These are phyloP conservation scores for Tulasnella sp. DNA, from an alignment of 768 basidiomycete species.

Conservation along the genomic window DNA sequence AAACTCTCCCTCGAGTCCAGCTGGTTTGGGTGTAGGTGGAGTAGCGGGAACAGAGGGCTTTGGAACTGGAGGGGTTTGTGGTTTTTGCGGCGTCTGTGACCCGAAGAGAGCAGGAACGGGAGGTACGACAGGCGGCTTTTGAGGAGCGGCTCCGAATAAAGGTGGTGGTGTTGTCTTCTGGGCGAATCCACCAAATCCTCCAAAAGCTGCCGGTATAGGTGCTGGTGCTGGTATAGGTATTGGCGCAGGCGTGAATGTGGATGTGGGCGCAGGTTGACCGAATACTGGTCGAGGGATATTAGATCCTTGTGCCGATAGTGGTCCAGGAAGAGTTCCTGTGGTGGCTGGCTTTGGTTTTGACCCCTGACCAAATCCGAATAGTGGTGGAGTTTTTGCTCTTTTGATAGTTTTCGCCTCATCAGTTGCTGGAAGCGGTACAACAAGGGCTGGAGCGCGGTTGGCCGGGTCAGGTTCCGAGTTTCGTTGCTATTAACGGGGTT, in stretches of 20 bases:
- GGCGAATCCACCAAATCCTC: too few relatives aligned
- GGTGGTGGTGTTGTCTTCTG: background rate
- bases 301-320: background rate
- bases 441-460: too few relatives aligned
- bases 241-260: conserved; percentile 1
- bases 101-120: background rate
- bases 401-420: conserved; percentile 4
- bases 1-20: conserved; percentile 55
- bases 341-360: conserved; percentile 2
- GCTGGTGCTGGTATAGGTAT: conserved; percentile 2
- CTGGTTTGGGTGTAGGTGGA: conserved; percentile 18
- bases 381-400: conserved; percentile 14
- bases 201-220: background rate
- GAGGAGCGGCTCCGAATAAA: background rate
- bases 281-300: background rate
- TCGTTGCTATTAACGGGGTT: background rate
- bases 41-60: conserved; percentile 1
- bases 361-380: background rate
- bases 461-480: too few relatives aligned
- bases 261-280: background rate
- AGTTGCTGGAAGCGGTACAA: conserved; percentile 4
- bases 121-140: background rate
- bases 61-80: conserved; percentile 1
- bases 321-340: background rate
- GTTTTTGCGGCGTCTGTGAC: background rate